phyloP scores from a whole-genome alignment of 306 rosid genomes.

The Medicago lupulina region DNA sequence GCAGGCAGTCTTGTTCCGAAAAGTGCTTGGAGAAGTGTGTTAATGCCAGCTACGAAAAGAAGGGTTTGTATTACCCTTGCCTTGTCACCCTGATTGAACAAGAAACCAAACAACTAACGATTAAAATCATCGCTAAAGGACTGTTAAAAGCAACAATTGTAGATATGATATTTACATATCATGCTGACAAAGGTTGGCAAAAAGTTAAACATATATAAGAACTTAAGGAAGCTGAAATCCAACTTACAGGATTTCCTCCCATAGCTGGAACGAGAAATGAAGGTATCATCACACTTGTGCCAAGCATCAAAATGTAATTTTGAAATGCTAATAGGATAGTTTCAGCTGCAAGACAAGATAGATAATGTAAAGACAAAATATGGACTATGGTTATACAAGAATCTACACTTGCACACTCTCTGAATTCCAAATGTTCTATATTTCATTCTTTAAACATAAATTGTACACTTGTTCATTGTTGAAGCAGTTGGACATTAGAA shows the following conservation, averaged over 20 bases:
- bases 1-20: conserved; percentile 96
- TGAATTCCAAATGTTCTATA: conserved; percentile 5
- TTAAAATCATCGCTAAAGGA: background rate
- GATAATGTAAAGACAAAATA: conserved; percentile 20
- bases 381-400: background rate
- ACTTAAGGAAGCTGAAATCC: conserved; percentile 27
- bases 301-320: conserved; percentile 93
- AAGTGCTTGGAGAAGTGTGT: conserved; percentile 97
- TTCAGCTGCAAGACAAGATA: conserved; percentile 72
- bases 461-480: conserved; percentile 1
- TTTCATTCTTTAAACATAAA: background rate
- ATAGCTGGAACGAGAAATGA: conserved; percentile 79
- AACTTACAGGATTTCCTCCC: conserved; percentile 92
- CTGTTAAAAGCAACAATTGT: conserved; percentile 4
- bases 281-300: conserved; percentile 96
- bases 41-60: conserved; percentile 90
- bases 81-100: conserved; percentile 77
- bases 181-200: too few species aligned
- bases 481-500: background rate
- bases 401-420: background rate
- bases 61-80: conserved; percentile 91
- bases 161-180: background rate
- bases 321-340: conserved; percentile 89
- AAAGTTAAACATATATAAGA: background rate
- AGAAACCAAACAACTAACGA: conserved; percentile 37